These are phyloP conservation scores for Aleurites moluccanus DNA, from an alignment of 441 rosid species.

Conservation along the genomic window DNA sequence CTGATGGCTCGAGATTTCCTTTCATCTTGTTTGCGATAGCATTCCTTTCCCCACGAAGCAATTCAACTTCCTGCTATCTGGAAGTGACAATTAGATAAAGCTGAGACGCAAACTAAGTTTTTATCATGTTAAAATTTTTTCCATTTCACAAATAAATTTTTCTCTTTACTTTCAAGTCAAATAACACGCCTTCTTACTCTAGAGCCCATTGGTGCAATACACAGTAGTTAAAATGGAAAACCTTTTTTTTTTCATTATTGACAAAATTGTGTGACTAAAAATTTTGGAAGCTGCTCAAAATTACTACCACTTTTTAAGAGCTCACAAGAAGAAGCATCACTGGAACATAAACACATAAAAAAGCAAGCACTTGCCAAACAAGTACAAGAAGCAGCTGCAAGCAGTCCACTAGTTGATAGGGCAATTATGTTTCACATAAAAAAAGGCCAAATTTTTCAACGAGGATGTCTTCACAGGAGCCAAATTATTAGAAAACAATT, in stretches of 20 bases:
- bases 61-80: constrained; percentile 38
- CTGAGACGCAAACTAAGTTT: constrained; percentile 28
- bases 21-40: constrained; percentile 87
- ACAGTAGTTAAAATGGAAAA: background rate
- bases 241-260: background rate
- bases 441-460: background rate
- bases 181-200: background rate
- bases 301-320: background rate
- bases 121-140: background rate
- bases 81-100: constrained; percentile 58
- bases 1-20: constrained; percentile 75
- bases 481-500: background rate
- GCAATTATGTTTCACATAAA: background rate
- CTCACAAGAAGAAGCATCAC: background rate
- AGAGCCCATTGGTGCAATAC: background rate
- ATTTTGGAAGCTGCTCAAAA: background rate
- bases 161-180: background rate
- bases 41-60: constrained; percentile 88
- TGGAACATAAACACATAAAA: background rate
- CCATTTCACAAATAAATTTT: background rate
- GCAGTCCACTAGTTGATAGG: background rate
- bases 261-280: background rate
- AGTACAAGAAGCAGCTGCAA: background rate
- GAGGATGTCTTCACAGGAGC: background rate
- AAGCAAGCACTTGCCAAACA: no score